Percentiles rank a stretch among this genome's conserved stretches.
phyloP scores from a whole-genome alignment of 805 yeast species.

The Barnettozyma pratensis region DNA sequence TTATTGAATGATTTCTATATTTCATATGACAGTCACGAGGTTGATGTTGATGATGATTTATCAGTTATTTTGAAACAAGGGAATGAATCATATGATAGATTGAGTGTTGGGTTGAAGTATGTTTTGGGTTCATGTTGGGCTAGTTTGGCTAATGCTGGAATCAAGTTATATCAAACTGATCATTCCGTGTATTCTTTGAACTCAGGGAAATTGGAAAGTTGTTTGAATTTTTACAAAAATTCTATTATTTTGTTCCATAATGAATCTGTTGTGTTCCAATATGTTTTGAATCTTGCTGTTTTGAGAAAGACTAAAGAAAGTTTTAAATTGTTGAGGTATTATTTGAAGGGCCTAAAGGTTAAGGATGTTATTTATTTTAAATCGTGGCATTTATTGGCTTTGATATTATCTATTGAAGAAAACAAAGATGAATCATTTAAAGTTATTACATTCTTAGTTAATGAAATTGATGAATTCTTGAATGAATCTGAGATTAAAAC shows the following conservation, averaged over 20 bases:
- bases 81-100: background rate
- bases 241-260: slow-evolving; percentile 14
- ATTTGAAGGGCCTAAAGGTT: slow-evolving; percentile 28
- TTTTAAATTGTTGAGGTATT: slow-evolving; percentile 39
- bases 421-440: slow-evolving; percentile 50
- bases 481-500: slow-evolving; percentile 6
- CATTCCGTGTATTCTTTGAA: slow-evolving; percentile 8
- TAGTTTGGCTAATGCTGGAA: slow-evolving; percentile 11
- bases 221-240: slow-evolving; percentile 10
- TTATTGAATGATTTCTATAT: slow-evolving; percentile 12
- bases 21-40: slow-evolving; percentile 3
- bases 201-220: background rate
- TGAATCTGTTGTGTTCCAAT: slow-evolving; percentile 29
- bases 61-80: background rate
- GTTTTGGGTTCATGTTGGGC: slow-evolving; percentile 13
- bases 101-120: background rate
- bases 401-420: slow-evolving; percentile 59
- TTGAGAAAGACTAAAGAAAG: slow-evolving; percentile 38
- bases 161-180: slow-evolving; percentile 7
- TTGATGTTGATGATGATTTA: slow-evolving; percentile 2
- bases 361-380: slow-evolving; percentile 45
- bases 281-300: slow-evolving; percentile 45
- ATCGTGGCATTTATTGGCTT: slow-evolving; percentile 62
- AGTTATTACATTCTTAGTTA: slow-evolving; percentile 47
- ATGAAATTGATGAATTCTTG: slow-evolving; percentile 33